phyloP scores from a whole-genome alignment of 208 protist species.

The Angomonas deanei region DNA sequence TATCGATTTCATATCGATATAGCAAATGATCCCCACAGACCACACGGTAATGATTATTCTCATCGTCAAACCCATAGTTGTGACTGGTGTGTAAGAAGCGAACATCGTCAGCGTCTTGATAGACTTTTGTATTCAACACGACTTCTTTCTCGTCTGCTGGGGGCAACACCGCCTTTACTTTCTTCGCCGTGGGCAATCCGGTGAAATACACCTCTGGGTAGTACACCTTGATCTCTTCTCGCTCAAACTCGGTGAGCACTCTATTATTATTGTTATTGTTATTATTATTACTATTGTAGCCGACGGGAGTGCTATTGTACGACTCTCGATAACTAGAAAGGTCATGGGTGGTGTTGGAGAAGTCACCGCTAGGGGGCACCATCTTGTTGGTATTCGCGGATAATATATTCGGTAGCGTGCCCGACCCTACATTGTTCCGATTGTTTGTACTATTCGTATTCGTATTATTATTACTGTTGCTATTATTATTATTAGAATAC shows the following conservation, averaged over 20 bases:
- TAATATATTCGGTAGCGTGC: no score
- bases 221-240: conserved; percentile 58
- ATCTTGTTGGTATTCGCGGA: conserved; percentile 10
- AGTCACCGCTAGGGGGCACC: no score
- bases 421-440: no score
- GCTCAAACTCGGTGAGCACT: conserved; percentile 56
- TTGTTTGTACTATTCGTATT: not conserved
- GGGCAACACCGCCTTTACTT: conserved; percentile 42
- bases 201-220: conserved; percentile 60
- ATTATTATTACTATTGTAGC: not conserved
- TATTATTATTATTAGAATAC: not conserved
- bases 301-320: not conserved
- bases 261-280: not conserved
- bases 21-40: conserved; percentile 90
- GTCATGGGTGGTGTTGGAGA: not conserved
- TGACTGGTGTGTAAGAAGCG: not conserved
- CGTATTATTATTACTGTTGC: conserved; percentile 1
- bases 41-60: conserved; percentile 90
- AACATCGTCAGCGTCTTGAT: not conserved
- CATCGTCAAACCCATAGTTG: conserved; percentile 94
- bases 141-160: conserved; percentile 3
- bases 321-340: not conserved
- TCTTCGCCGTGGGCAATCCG: conserved; percentile 43
- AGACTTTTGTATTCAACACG: not conserved
- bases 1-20: conserved; percentile 89